Evolutionary conservation across 1,139 yeast species (phyloP), one percentile per base, ranked within the genome.

Genomic region (Kurtzmaniella quercitrusa): DNA sequence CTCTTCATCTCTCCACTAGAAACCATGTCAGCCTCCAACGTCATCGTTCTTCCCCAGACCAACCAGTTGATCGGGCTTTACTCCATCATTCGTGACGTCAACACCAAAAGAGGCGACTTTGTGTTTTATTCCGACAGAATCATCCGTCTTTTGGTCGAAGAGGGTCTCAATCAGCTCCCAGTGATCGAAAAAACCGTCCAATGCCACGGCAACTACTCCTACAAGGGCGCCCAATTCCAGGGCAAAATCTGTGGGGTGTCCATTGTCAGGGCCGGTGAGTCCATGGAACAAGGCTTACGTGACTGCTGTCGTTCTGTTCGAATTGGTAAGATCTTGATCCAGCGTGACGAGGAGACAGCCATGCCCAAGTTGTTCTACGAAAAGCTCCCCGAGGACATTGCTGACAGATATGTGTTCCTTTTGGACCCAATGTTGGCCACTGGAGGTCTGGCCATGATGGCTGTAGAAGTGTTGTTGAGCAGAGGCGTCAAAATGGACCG

Each of bases 161-260:
- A 86, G 64, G 97, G 98, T 31, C 77, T 93, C 58, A 91, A 93
- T 65, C 90, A 86, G 59, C 73, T 93, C 43, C 98, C 98, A 8
- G 96, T 91, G 15, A 81, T 82, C 54, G 71, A 82, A 41, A 63
- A 75, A 37, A 61, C 70, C 6, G 85, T 93, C 41, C 73, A 76
- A 45, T 91, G 98, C 36, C 93, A 95, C 44, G 83, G 95, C 6
- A 85, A 82, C 44, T 77, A 83, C 50, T 66, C 69, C 31, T 91
- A 80, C 63, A 73, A 79, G 6, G 98, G 98, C n/a, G 84, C 85
- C 46, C 73, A 75, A 48, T 91, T 91, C 63, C 70, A 82, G 59
- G 98, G 98, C 39, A 90, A 88, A 66, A 91, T 93, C 48, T 93
- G 98, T 65, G 98, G 98, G 50, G 98, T 93, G 29, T 88, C 96